Evolutionary conservation across 2,329 filamentous ascomycete genomes (phyloP).

Genomic region (Cytospora chrysosperma): DNA sequence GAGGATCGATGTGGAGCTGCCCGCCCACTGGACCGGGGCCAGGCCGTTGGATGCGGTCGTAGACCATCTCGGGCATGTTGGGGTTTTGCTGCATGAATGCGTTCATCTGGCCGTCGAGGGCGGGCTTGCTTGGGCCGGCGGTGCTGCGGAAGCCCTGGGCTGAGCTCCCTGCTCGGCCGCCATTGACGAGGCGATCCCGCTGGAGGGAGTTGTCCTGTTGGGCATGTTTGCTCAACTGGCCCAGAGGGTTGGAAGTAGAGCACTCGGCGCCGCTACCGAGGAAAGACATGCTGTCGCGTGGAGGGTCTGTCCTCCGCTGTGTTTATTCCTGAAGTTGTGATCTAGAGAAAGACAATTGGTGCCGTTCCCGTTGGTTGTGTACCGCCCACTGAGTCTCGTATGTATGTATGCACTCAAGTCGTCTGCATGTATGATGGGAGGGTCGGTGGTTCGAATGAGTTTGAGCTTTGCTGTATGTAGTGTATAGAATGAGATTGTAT

Average conservation of each 20-base stretch:
- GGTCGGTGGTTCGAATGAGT: slow-evolving; percentile 6
- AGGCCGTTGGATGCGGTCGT: slow-evolving; percentile 39
- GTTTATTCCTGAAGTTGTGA: background rate
- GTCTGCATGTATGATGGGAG: too few species aligned
- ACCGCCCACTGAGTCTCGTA: background rate
- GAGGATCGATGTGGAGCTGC: slow-evolving; percentile 46
- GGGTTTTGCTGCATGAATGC: slow-evolving; percentile 82
- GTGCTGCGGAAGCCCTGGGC: slow-evolving; percentile 21
- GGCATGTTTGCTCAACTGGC: slow-evolving; percentile 96
- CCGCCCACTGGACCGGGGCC: slow-evolving; percentile 35
- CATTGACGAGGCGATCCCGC: slow-evolving; percentile 80
- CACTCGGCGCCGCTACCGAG: slow-evolving; percentile 86
- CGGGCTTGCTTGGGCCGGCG: slow-evolving; percentile 16
- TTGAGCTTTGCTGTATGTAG: background rate
- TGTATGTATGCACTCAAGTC: too few species aligned
- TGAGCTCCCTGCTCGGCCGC: slow-evolving; percentile 55
- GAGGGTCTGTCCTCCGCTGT: background rate
- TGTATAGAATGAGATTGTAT: background rate
- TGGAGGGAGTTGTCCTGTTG: slow-evolving; percentile 95
- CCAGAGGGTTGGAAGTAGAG: slow-evolving; percentile 94
- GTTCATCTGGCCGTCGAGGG: slow-evolving; percentile 64
- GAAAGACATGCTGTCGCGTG: slow-evolving; percentile 74
- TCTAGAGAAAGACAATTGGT: background rate
- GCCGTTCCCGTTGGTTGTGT: background rate
- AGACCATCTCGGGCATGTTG: slow-evolving; percentile 53